These are phyloP conservation scores for Kurtzmaniella fragi DNA, from an alignment of 805 yeast species.

Conservation along the genomic window DNA sequence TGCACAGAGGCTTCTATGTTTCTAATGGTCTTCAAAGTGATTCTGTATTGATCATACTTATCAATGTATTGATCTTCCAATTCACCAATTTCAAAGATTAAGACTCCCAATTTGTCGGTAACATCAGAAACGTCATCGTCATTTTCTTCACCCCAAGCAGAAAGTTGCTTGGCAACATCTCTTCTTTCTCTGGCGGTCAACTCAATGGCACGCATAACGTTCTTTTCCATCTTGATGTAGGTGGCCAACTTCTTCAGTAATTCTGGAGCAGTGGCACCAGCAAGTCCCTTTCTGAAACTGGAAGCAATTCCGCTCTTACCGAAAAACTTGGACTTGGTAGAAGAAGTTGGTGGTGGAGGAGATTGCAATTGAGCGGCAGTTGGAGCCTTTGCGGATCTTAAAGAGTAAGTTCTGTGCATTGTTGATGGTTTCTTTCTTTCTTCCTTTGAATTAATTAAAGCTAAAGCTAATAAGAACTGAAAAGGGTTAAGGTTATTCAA, in stretches of 20 bases:
- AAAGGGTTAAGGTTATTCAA: too few species aligned
- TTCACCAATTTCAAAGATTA: slow-evolving; percentile 79
- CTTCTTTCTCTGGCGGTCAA: slow-evolving; percentile 72
- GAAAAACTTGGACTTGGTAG: slow-evolving; percentile 86
- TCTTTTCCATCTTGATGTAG: slow-evolving; percentile 77
- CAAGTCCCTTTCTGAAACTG: slow-evolving; percentile 63
- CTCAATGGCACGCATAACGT: slow-evolving; percentile 74
- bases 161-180: slow-evolving; percentile 77
- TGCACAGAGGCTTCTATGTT: slow-evolving; percentile 85
- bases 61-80: slow-evolving; percentile 84
- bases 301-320: slow-evolving; percentile 71
- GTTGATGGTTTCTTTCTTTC: not conserved
- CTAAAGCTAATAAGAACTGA: too few species aligned
- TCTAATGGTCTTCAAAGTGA: slow-evolving; percentile 74
- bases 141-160: slow-evolving; percentile 83
- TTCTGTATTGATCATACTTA: slow-evolving; percentile 80
- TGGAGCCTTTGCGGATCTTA: slow-evolving; percentile 93
- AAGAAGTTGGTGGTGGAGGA: slow-evolving; percentile 93
- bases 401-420: slow-evolving; percentile 98
- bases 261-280: slow-evolving; percentile 80
- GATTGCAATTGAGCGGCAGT: slow-evolving; percentile 92
- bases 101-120: slow-evolving; percentile 81
- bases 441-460: too few species aligned
- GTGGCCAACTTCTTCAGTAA: slow-evolving; percentile 68
- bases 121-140: slow-evolving; percentile 84